Base-by-base conservation (phyloP, 108 stramenopile species). In the Phaeodactylum tricornutum region DNA sequence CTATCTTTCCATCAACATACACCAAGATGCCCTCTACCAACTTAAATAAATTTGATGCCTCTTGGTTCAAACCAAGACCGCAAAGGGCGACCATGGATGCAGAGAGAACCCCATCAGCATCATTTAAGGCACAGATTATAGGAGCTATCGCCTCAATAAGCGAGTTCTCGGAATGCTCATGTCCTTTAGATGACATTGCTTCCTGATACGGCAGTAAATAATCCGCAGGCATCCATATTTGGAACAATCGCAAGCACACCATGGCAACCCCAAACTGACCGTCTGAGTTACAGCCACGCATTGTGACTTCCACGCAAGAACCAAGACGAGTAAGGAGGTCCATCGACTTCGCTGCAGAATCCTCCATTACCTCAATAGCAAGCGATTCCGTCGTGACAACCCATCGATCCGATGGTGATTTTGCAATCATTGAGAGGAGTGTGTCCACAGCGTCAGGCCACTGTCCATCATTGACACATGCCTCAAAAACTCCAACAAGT, bases 401-500 rank as follows among this genome's bases (percentile, higher is more conserved):
- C 29, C 42, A 20, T 28, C 24, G 33, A 26, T 48, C 11, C 4
- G 1, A 37, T 1, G 12, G 29, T 46, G 42, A 35, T 7, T 44
- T 33, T 19, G 65, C 50, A 27, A 76, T 30, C 25, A 72, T 49
- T 0, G 24, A 41, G n/a, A 61, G 38, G 29, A 82, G 24, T 11
- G 81, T 31, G 6, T 60, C 26, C 2, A 77, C 36, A 4, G 80
- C 64, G 27, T 59, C 58, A 49, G 66, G 43, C 72, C 69, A 75
- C 21, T 77, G 59, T 27, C 72, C 63, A 55, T 88, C 82, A 31
- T 52, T 58, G 51, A 84, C 79, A 39, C 75, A 72, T 29, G 75
- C 66, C n/a, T 59, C 38, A 24, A 75, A 42, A 16, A 83, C 56
- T 6, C 79, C 81, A 0, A 62, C 12, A 23, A 83, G 27, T 3